These are phyloP conservation scores for Metschnikowia picachoensis DNA, from an alignment of 805 yeast species.

Conservation along the genomic window DNA sequence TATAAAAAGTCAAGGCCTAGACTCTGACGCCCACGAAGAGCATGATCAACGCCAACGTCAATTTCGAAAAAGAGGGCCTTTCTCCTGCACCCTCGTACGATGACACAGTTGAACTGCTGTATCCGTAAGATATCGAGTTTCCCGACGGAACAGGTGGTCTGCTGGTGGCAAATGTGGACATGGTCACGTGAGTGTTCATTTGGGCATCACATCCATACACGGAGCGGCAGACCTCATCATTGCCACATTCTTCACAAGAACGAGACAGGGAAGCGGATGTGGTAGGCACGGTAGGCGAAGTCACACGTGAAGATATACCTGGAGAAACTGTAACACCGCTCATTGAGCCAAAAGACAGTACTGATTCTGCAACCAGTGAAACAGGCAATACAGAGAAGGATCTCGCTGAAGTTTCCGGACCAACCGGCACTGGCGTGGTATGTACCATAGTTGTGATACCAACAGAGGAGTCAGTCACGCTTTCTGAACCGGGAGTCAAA, in stretches of 20 bases:
- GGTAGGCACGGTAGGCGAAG: neutral
- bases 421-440: too few relatives aligned
- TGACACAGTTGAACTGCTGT: neutral
- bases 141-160: neutral
- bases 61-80: neutral
- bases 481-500: too few relatives aligned
- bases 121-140: neutral
- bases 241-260: neutral
- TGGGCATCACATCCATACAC: too few relatives aligned
- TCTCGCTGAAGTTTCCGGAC: too few relatives aligned
- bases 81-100: constrained; percentile 5
- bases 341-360: neutral
- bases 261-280: neutral
- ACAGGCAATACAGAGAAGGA: too few relatives aligned
- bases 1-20: neutral
- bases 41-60: constrained; percentile 3
- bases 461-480: too few relatives aligned
- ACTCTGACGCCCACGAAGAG: constrained; percentile 2
- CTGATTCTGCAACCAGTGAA: neutral
- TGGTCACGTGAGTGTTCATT: too few relatives aligned
- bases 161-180: neutral
- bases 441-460: too few relatives aligned
- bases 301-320: neutral
- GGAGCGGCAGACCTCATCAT: too few relatives aligned
- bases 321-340: neutral